A percentile compares a stretch with the other conserved stretches of the same genome.
Evolutionary conservation across 495 filamentous ascomycete genomes (phyloP).

Genomic region (Aspergillus hancockii): DNA sequence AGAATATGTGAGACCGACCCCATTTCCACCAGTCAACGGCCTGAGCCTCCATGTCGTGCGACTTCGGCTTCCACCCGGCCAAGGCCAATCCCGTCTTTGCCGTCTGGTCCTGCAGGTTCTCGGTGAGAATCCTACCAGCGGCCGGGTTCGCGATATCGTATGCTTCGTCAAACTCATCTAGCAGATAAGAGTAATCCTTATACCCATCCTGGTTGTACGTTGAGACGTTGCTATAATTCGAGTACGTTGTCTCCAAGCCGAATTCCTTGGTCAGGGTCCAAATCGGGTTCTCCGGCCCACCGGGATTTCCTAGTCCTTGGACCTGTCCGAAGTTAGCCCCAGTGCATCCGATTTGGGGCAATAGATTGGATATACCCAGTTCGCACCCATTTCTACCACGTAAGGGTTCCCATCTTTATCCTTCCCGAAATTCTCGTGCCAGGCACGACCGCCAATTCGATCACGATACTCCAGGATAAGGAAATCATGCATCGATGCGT

Average conservation of each 20-base stretch:
- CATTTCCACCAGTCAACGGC: slow-evolving; percentile 63
- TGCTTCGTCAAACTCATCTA: slow-evolving; percentile 53
- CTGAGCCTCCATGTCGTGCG: slow-evolving; percentile 54
- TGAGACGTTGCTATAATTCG: slow-evolving; percentile 58
- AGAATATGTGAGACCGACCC: slow-evolving; percentile 24
- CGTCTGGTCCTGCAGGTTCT: slow-evolving; percentile 63
- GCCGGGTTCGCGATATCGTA: slow-evolving; percentile 52
- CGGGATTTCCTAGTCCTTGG: slow-evolving; percentile 56
- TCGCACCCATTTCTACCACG: slow-evolving; percentile 63
- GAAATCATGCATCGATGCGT: slow-evolving; percentile 65
- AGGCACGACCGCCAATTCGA: slow-evolving; percentile 61
- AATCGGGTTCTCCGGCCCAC: slow-evolving; percentile 59
- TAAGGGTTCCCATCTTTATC: slow-evolving; percentile 52
- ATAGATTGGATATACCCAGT: slow-evolving; percentile 51
- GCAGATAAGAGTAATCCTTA: slow-evolving; percentile 48
- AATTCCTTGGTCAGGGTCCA: slow-evolving; percentile 68
- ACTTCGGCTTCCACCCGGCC: slow-evolving; percentile 61
- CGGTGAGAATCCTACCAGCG: slow-evolving; percentile 54
- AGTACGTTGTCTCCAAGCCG: slow-evolving; percentile 58
- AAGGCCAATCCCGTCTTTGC: slow-evolving; percentile 57
- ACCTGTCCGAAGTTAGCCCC: slow-evolving; percentile 34
- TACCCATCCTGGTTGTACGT: slow-evolving; percentile 60
- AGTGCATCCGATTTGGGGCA: neutral
- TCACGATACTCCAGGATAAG: slow-evolving; percentile 67
- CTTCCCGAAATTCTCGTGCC: slow-evolving; percentile 58